A percentile compares a stretch with the other conserved stretches of the same genome.
Evolutionary conservation across 2,329 filamentous ascomycete genomes (phyloP).

Genomic region (Periconia macrospinosa): DNA sequence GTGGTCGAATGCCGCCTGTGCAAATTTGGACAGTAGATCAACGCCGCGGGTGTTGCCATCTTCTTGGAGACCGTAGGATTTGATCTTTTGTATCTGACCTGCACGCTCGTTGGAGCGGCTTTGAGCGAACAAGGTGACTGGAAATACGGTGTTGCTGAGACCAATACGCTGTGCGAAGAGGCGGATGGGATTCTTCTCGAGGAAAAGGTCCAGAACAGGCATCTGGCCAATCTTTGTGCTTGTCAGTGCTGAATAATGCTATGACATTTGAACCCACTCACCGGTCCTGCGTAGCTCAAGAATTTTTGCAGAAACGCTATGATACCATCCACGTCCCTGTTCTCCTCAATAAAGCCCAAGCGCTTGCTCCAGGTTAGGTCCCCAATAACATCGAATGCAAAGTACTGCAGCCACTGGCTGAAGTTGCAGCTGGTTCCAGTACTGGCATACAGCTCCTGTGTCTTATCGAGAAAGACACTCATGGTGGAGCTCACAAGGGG

Average conservation of each 20-base stretch:
- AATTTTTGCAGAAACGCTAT: constrained; percentile 65
- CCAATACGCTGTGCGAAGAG: constrained; percentile 69
- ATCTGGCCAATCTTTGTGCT: constrained; percentile 68
- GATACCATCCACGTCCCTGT: constrained; percentile 75
- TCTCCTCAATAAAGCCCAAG: constrained; percentile 73
- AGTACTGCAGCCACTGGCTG: constrained; percentile 74
- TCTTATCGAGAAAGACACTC: constrained; percentile 65
- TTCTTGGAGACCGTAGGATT: constrained; percentile 43
- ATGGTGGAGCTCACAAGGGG: constrained; percentile 78
- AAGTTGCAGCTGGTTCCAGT: constrained; percentile 61
- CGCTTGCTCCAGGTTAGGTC: constrained; percentile 76
- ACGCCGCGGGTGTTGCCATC: constrained; percentile 40
- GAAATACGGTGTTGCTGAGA: constrained; percentile 68
- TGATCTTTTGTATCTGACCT: constrained; percentile 54
- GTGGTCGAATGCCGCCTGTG: constrained; percentile 66
- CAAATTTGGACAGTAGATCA: constrained; percentile 73
- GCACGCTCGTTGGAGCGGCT: constrained; percentile 68
- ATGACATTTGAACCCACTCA: constrained; percentile 42
- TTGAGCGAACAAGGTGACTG: constrained; percentile 72
- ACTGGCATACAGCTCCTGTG: constrained; percentile 46
- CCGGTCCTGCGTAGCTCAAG: constrained; percentile 72
- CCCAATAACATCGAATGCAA: constrained; percentile 80
- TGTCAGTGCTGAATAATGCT: constrained; percentile 11
- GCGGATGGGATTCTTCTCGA: constrained; percentile 75
- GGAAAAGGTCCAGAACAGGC: constrained; percentile 67